Conservation (phyloP, 2,329 filamentous ascomycete genomes). For the Ceratocystiopsis brevicomis region DNA sequence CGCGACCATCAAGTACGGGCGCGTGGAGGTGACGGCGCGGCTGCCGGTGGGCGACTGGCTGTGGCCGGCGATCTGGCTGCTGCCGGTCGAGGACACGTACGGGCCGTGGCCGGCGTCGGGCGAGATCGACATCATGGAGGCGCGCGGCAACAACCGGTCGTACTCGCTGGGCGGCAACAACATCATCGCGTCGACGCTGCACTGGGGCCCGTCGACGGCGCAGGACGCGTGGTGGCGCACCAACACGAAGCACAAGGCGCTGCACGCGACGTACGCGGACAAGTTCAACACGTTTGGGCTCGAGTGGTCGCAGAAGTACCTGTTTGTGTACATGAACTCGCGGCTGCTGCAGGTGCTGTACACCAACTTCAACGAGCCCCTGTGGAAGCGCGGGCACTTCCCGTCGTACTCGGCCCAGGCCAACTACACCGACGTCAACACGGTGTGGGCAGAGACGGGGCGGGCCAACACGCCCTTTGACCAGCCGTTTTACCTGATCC, state of each 20-base stretch:
- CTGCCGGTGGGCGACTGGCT: slow-evolving; percentile 68
- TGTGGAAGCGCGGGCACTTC: slow-evolving; percentile 53
- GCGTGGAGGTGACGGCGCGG: slow-evolving; percentile 61
- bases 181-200: slow-evolving; percentile 58
- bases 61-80: slow-evolving; percentile 86
- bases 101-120: slow-evolving; percentile 62
- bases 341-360: slow-evolving; percentile 66
- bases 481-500: slow-evolving; percentile 53
- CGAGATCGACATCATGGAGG: slow-evolving; percentile 69
- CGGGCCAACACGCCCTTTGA: slow-evolving; percentile 53
- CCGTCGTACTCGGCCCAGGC: slow-evolving; percentile 29
- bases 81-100: slow-evolving; percentile 54
- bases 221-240: slow-evolving; percentile 73
- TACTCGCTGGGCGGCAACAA: slow-evolving; percentile 65
- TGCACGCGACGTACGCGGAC: slow-evolving; percentile 54
- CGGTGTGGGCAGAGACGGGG: slow-evolving; percentile 46
- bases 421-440: slow-evolving; percentile 45
- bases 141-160: slow-evolving; percentile 63
- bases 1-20: slow-evolving; percentile 58
- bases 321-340: slow-evolving; percentile 73
- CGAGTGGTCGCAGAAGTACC: slow-evolving; percentile 75
- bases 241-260: slow-evolving; percentile 54
- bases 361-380: slow-evolving; percentile 48
- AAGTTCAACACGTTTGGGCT: slow-evolving; percentile 61
- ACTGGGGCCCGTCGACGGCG: slow-evolving; percentile 57